Evolutionary conservation across 495 filamentous ascomycete species (phyloP).

Genomic region (Neurospora sp.): DNA sequence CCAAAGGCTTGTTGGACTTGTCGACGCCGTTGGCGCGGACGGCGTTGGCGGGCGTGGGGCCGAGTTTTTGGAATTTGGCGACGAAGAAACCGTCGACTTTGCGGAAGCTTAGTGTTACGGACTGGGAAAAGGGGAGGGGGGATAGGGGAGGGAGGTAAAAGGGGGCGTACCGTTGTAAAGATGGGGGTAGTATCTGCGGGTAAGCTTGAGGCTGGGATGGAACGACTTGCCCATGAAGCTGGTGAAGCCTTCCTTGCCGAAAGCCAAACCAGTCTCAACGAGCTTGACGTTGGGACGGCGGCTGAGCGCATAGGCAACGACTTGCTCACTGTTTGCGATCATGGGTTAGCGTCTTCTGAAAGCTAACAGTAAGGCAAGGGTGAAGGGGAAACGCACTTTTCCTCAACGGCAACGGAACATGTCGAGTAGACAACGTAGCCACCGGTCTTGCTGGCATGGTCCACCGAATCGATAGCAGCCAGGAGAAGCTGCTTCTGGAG

Average conservation of each 20-base stretch:
- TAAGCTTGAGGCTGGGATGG: slow-evolving; percentile 71
- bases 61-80: slow-evolving; percentile 90
- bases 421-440: slow-evolving; percentile 94
- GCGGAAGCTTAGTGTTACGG: too few species aligned
- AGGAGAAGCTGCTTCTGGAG: slow-evolving; percentile 89
- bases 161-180: slow-evolving; percentile 53
- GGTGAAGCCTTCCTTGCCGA: slow-evolving; percentile 85
- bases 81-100: slow-evolving; percentile 93
- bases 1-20: slow-evolving; percentile 24
- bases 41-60: slow-evolving; percentile 52
- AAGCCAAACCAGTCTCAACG: slow-evolving; percentile 86
- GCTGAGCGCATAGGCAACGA: slow-evolving; percentile 83
- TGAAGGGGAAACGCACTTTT: slow-evolving; percentile 17
- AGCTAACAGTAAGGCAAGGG: slow-evolving; percentile 29
- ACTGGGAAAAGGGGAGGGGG: background rate
- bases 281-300: slow-evolving; percentile 89
- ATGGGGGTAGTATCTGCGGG: slow-evolving; percentile 87
- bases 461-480: slow-evolving; percentile 87
- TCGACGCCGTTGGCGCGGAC: slow-evolving; percentile 27
- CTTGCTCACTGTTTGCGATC: slow-evolving; percentile 80
- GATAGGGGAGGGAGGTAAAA: background rate
- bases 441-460: slow-evolving; percentile 56
- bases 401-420: slow-evolving; percentile 38
- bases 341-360: slow-evolving; percentile 57
- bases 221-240: slow-evolving; percentile 84